Conservation (phyloP, 768 basidiomycete species). For the Pleurotus pulmonarius region DNA sequence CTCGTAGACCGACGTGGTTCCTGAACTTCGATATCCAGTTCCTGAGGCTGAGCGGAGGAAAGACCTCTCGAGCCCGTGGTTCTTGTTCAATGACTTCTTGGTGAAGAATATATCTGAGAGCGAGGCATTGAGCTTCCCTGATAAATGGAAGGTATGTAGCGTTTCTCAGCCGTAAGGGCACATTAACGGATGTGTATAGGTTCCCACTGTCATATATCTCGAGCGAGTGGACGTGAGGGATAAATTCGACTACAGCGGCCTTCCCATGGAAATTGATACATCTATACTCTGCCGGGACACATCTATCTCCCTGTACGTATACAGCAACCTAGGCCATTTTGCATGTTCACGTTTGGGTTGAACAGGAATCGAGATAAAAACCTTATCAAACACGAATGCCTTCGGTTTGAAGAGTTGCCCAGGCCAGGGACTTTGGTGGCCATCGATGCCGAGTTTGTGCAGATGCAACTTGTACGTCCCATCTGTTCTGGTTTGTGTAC, state of each 20-base stretch:
- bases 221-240: constrained; percentile 66
- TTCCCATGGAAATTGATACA: constrained; percentile 68
- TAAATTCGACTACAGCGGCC: constrained; percentile 55
- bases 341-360: neutral
- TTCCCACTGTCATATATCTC: constrained; percentile 87
- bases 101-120: constrained; percentile 82
- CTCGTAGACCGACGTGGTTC: neutral
- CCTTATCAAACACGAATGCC: constrained; percentile 73
- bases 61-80: constrained; percentile 64
- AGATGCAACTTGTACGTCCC: constrained; percentile 78
- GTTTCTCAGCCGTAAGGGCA: neutral
- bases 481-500: neutral
- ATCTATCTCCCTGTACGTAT: constrained; percentile 75
- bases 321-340: neutral
- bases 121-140: constrained; percentile 85
- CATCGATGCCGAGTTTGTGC: constrained; percentile 98
- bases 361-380: constrained; percentile 70
- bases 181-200: constrained; percentile 35
- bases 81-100: constrained; percentile 94
- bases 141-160: constrained; percentile 81
- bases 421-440: constrained; percentile 84
- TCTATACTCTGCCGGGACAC: constrained; percentile 82
- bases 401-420: constrained; percentile 75
- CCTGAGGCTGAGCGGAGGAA: constrained; percentile 55
- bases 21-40: constrained; percentile 37